These are phyloP conservation scores for Astragalus membranaceus DNA, from an alignment of 306 rosid genomes.

Conservation along the genomic window DNA sequence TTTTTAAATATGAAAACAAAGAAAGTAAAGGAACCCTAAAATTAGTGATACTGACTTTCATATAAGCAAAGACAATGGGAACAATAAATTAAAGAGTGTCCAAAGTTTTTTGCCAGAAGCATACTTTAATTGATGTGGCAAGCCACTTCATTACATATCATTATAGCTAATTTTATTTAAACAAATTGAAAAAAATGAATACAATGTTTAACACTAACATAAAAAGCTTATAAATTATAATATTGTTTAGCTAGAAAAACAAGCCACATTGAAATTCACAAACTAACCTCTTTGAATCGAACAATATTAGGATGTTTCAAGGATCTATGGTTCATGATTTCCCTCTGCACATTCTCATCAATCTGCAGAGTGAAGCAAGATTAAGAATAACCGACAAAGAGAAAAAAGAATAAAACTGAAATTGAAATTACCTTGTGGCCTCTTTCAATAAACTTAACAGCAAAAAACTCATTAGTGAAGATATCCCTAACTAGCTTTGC, in stretches of 20 bases:
- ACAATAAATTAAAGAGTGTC: not conserved
- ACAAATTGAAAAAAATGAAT: too few relatives aligned
- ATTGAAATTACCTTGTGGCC: slow-evolving; percentile 53
- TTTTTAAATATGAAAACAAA: too few relatives aligned
- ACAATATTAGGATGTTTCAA: slow-evolving; percentile 78
- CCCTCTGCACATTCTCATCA: slow-evolving; percentile 74
- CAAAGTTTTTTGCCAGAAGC: too few relatives aligned
- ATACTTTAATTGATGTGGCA: too few relatives aligned
- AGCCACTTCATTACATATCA: too few relatives aligned
- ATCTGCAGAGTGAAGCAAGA: slow-evolving; percentile 36
- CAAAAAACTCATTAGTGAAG: slow-evolving; percentile 43
- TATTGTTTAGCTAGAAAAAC: not conserved
- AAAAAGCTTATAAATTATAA: too few relatives aligned
- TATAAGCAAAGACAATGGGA: not conserved
- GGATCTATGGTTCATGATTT: slow-evolving; percentile 88
- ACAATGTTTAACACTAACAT: too few relatives aligned
- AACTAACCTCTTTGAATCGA: slow-evolving; percentile 73
- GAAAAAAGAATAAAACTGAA: not conserved
- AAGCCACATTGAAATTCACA: not conserved
- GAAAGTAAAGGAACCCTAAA: not conserved
- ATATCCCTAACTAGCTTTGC: slow-evolving; percentile 61
- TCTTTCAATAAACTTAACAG: slow-evolving; percentile 82
- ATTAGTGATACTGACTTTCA: not conserved
- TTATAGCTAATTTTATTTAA: too few relatives aligned
- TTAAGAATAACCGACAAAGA: not conserved